Base-by-base conservation (phyloP, 208 protist genomes). In the Acanthamoeba royreba region DNA sequence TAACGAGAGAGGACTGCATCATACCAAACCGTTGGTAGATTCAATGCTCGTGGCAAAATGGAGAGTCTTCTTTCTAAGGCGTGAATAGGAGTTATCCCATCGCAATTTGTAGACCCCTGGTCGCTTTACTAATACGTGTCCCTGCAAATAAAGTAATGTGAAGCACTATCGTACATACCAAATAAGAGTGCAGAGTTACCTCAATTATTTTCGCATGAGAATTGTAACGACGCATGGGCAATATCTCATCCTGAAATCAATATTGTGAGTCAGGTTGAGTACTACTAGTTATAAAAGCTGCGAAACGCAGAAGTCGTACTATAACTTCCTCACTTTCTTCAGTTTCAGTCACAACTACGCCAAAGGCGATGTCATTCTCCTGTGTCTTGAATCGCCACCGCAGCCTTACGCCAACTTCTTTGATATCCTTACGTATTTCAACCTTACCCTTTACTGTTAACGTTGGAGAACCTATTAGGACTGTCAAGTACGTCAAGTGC, bases 281-380 rank as follows among this genome's bases (percentile, higher is more conserved):
- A n/a, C n/a, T n/a, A n/a, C n/a, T n/a, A n/a, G n/a, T n/a, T n/a
- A n/a, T n/a, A n/a, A n/a, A n/a, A n/a, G n/a, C n/a, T n/a, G n/a
- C n/a, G n/a, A n/a, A n/a, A n/a, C n/a, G n/a, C n/a, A n/a, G n/a
- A n/a, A n/a, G n/a, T n/a, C n/a, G n/a, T 52, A 83, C 72, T 19
- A 83, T 38, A 25, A 43, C 11, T 38, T 52, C 72, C 9, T 46
- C 40, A n/a, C 42, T 38, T 33, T 83, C 1, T 38, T 43, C 72
- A 13, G 72, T 43, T 31, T 83, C 72, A n/a, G 72, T 66, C 35
- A 89, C 55, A 33, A 89, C 45, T 7, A 89, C 52, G 25, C 81
- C 81, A n/a, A 89, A 89, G 35, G 81, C 81, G 52, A 89, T 89
- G 52, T 89, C 81, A 35, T 89, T 89, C 9, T 89, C 81, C 81